These are phyloP conservation scores for Phytopythium sindhum DNA, from an alignment of 352 stramenopile species.

Conservation along the genomic window DNA sequence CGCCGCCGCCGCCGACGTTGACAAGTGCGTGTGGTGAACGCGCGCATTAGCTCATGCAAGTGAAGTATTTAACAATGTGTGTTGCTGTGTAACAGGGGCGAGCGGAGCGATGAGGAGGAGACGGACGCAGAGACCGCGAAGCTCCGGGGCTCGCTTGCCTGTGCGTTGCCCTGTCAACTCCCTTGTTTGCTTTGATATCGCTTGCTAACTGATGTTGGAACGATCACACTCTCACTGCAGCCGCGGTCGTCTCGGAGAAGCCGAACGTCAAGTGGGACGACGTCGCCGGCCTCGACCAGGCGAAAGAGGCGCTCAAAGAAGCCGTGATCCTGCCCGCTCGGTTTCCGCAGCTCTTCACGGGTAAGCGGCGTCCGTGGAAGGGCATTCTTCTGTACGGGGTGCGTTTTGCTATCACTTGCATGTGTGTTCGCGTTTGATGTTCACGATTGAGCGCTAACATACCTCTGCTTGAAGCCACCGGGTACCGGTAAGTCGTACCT, in stretches of 20 bases:
- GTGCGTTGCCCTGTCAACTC: constrained; percentile 27
- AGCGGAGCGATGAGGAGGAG: constrained; percentile 87
- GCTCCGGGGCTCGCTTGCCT: constrained; percentile 91
- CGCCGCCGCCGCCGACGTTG: constrained; percentile 50
- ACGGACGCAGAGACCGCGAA: constrained; percentile 95
- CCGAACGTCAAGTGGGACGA: constrained; percentile 97
- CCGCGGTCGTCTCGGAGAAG: constrained; percentile 84
- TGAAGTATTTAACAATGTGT: background rate
- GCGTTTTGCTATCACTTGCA: constrained; percentile 22
- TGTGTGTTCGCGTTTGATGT: background rate
- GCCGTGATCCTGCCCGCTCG: constrained; percentile 95
- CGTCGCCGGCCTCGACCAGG: constrained; percentile 95
- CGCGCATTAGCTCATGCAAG: background rate
- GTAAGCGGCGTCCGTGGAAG: constrained; percentile 90
- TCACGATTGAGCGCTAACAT: constrained; percentile 4
- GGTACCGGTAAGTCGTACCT: constrained; percentile 96
- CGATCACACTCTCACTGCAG: constrained; percentile 25
- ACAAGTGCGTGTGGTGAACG: constrained; percentile 50
- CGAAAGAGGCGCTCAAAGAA: constrained; percentile 98
- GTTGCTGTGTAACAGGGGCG: constrained; percentile 35
- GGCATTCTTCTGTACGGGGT: constrained; percentile 98
- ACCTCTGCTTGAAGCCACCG: constrained; percentile 44
- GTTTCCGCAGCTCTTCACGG: constrained; percentile 98
- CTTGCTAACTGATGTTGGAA: background rate
- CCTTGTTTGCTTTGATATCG: background rate